These are phyloP conservation scores for Colletotrichum sp. DNA, from an alignment of 2,329 filamentous ascomycete species.

Conservation along the genomic window DNA sequence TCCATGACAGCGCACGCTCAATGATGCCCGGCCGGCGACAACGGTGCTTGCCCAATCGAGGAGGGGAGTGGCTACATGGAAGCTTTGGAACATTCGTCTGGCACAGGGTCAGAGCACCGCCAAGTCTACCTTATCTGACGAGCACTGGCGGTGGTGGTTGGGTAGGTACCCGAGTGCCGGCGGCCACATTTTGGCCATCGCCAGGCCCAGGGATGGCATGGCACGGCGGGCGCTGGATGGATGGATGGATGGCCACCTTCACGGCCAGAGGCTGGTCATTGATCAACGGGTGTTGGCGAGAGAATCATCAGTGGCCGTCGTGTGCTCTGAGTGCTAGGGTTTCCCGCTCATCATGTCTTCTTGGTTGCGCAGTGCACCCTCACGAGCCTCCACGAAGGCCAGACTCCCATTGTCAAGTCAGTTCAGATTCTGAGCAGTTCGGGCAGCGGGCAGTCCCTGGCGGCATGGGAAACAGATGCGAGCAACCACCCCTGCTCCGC, in stretches of 20 bases:
- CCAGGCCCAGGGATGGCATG: not conserved
- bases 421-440: not conserved
- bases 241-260: not conserved
- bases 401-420: not conserved
- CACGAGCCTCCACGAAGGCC: not conserved
- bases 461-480: conserved; percentile 11
- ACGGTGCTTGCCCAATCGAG: conserved; percentile 5
- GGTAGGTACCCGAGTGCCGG: not conserved
- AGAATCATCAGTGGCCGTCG: not conserved
- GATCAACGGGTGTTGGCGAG: not conserved
- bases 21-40: not conserved
- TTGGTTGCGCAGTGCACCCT: not conserved
- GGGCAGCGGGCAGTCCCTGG: not conserved
- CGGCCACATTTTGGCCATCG: not conserved
- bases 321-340: not conserved
- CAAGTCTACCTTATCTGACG: conserved; percentile 15
- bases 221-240: not conserved
- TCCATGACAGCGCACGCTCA: not conserved
- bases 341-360: not conserved
- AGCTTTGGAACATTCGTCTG: conserved; percentile 20
- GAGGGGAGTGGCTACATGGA: conserved; percentile 11
- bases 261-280: not conserved
- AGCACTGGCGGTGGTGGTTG: not conserved
- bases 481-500: conserved; percentile 13
- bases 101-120: conserved; percentile 8